These are phyloP conservation scores for Mallotus repandus DNA, from an alignment of 441 rosid species.

Conservation along the genomic window DNA sequence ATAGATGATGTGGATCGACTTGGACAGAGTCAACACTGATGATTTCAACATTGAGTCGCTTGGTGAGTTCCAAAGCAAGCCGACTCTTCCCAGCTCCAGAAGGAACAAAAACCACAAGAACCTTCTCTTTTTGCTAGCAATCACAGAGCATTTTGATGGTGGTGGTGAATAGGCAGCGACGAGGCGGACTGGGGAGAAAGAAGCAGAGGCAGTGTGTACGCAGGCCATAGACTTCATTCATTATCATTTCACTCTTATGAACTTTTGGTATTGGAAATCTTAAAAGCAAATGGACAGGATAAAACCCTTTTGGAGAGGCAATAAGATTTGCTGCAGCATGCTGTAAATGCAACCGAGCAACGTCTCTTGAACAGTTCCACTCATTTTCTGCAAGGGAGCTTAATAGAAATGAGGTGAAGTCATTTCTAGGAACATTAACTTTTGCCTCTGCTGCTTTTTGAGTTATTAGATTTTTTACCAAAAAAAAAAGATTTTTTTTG, in stretches of 20 bases:
- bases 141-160: slow-evolving; percentile 27
- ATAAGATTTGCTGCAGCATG: too few species aligned
- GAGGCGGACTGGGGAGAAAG: slow-evolving; percentile 14
- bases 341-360: too few species aligned
- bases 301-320: too few species aligned
- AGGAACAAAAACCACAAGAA: slow-evolving; percentile 84
- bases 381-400: too few species aligned
- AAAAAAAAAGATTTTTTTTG: too few species aligned
- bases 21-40: slow-evolving; percentile 96
- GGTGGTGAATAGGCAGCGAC: slow-evolving; percentile 25
- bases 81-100: slow-evolving; percentile 87
- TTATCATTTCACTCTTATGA: slow-evolving; percentile 34
- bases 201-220: slow-evolving; percentile 43
- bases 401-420: too few species aligned
- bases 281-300: too few species aligned
- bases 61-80: slow-evolving; percentile 86
- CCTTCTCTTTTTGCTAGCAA: slow-evolving; percentile 42
- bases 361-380: too few species aligned
- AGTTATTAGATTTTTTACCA: too few species aligned
- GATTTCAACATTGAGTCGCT: slow-evolving; percentile 85
- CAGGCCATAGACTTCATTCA: slow-evolving; percentile 40
- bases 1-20: slow-evolving; percentile 35
- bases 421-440: too few species aligned
- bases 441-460: too few species aligned
- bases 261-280: too few species aligned